These are phyloP conservation scores for Trichosanthes truncata DNA, from an alignment of 306 rosid genomes.

Conservation along the genomic window DNA sequence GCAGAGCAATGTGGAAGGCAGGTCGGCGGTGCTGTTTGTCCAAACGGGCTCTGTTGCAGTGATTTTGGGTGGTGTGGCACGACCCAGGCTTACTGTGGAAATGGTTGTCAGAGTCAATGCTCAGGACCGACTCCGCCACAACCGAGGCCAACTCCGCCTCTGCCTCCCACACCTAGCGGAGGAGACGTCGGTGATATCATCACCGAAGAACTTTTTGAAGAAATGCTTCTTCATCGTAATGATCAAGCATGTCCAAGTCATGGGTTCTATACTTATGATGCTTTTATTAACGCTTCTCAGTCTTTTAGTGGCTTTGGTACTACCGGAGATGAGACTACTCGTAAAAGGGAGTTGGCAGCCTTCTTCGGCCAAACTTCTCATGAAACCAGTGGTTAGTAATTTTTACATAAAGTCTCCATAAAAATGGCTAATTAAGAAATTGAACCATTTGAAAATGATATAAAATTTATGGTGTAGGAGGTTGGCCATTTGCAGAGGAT, in stretches of 20 bases:
- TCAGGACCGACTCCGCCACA: too few species aligned
- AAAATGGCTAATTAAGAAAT: neutral
- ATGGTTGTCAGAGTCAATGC: slow-evolving; percentile 7
- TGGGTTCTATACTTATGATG: slow-evolving; percentile 36
- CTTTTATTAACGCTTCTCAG: slow-evolving; percentile 26
- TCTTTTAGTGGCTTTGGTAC: slow-evolving; percentile 24
- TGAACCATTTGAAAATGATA: too few species aligned
- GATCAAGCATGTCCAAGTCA: slow-evolving; percentile 15
- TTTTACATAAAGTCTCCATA: too few species aligned
- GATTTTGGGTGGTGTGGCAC: neutral
- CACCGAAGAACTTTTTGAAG: slow-evolving; percentile 15
- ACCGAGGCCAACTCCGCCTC: too few species aligned
- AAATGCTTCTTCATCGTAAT: slow-evolving; percentile 22
- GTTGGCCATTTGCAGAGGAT: slow-evolving; percentile 6
- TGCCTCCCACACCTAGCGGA: too few species aligned
- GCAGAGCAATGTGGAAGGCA: neutral
- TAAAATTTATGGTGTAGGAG: neutral
- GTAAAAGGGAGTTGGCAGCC: slow-evolving; percentile 25
- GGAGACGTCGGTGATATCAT: slow-evolving; percentile 10
- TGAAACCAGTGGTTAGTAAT: slow-evolving; percentile 6
- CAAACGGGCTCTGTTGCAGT: slow-evolving; percentile 6
- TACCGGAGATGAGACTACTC: slow-evolving; percentile 14
- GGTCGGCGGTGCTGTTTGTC: neutral
- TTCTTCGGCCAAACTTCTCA: too few species aligned
- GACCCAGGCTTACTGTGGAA: neutral